Evolutionary conservation across 495 filamentous ascomycete species (phyloP).

Genomic region (Aspergillus haitiensis): DNA sequence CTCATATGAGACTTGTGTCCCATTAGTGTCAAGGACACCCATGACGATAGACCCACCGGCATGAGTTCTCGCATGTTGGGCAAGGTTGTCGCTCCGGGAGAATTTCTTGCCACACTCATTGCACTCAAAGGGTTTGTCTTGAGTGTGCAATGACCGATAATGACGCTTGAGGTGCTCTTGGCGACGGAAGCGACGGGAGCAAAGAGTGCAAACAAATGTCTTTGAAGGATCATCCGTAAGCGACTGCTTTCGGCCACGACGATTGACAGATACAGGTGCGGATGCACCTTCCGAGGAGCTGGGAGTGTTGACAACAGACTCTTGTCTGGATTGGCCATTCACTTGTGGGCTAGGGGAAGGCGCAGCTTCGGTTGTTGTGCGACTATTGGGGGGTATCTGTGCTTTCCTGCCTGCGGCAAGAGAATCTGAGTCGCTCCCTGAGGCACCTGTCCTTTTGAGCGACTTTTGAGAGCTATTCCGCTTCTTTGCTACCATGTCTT

Average conservation of each 20-base stretch:
- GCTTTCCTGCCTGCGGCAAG: constrained; percentile 31
- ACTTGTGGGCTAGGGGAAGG: constrained; percentile 18
- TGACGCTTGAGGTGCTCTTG: constrained; percentile 99
- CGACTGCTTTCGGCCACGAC: constrained; percentile 97
- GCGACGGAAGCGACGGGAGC: constrained; percentile 94
- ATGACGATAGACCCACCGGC: constrained; percentile 86
- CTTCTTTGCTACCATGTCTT: constrained; percentile 63
- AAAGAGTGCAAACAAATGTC: constrained; percentile 95
- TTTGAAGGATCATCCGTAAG: constrained; percentile 97
- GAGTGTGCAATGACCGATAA: constrained; percentile 95
- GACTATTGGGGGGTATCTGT: constrained; percentile 22
- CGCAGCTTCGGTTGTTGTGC: constrained; percentile 9
- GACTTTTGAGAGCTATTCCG: constrained; percentile 45
- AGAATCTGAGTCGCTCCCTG: constrained; percentile 30
- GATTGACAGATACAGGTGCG: constrained; percentile 69
- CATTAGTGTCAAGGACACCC: constrained; percentile 73
- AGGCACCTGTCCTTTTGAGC: constrained; percentile 50
- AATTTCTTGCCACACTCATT: constrained; percentile 98
- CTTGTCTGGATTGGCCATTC: constrained; percentile 19
- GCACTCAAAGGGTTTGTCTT: constrained; percentile 98
- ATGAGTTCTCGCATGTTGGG: constrained; percentile 94
- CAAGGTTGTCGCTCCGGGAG: constrained; percentile 94
- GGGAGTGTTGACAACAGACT: constrained; percentile 23
- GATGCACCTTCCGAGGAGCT: constrained; percentile 40
- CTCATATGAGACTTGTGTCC: constrained; percentile 44